A percentile compares a stretch with the other conserved stretches of the same genome.
These are phyloP conservation scores for Erysimum cheiri DNA, from an alignment of 441 rosid species.

Conservation along the genomic window DNA sequence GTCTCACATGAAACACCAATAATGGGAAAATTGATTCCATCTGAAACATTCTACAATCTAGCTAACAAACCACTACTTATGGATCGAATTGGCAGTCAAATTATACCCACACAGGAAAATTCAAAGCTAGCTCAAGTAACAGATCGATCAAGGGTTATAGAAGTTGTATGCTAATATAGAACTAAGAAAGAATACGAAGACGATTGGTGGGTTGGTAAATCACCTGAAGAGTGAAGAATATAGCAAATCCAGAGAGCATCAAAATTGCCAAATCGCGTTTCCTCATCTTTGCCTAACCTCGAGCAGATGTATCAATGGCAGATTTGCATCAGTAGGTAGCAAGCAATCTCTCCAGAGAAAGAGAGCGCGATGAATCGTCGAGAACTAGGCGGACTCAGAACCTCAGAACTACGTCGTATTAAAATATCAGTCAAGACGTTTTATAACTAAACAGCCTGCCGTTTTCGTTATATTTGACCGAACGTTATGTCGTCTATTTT, in stretches of 20 bases:
- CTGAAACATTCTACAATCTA: neutral
- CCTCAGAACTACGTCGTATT: conserved; percentile 20
- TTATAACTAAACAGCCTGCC: conserved; percentile 17
- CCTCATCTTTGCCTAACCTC: conserved; percentile 60
- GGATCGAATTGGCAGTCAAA: neutral
- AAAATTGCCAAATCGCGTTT: conserved; percentile 97
- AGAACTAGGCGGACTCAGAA: conserved; percentile 10
- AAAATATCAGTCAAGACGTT: neutral
- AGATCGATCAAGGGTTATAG: conserved; percentile 26
- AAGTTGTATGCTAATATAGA: conserved; percentile 23
- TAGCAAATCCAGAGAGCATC: conserved; percentile 94
- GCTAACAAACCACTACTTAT: conserved; percentile 7
- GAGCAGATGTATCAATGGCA: conserved; percentile 34
- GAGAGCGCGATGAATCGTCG: conserved; percentile 17
- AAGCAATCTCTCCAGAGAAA: conserved; percentile 2
- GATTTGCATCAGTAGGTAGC: conserved; percentile 36
- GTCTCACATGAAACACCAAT: neutral
- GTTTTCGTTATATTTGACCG: neutral
- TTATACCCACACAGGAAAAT: neutral
- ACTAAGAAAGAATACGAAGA: conserved; percentile 2
- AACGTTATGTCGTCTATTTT: conserved; percentile 20
- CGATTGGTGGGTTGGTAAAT: conserved; percentile 20
- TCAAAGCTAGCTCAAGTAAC: conserved; percentile 6
- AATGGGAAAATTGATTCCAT: neutral
- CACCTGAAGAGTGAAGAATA: conserved; percentile 98